phyloP scores from a whole-genome alignment of 495 filamentous ascomycete species.

The Chaetomium cochliodes region DNA sequence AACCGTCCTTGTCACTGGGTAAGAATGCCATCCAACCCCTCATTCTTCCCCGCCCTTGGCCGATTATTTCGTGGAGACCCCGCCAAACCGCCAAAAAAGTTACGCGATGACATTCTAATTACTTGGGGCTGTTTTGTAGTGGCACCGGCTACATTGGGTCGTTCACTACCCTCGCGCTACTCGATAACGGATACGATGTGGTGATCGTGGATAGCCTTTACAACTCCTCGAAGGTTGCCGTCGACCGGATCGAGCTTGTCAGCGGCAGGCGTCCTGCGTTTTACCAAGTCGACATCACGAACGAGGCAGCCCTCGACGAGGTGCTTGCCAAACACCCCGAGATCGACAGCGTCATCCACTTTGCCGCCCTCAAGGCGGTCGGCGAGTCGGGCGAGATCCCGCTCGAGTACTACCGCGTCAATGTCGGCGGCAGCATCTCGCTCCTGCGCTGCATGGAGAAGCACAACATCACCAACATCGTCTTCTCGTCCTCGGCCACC shows the following conservation, averaged over 20 bases:
- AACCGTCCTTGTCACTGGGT: constrained; percentile 91
- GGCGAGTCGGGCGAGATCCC: constrained; percentile 95
- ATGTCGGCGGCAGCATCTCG: constrained; percentile 88
- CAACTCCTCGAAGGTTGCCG: constrained; percentile 85
- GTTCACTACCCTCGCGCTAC: constrained; percentile 88
- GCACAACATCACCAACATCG: constrained; percentile 91
- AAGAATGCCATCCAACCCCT: constrained; percentile 37
- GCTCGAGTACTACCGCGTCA: constrained; percentile 95
- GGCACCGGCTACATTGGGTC: constrained; percentile 99
- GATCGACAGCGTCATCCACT: constrained; percentile 98
- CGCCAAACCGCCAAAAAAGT: constrained; percentile 13
- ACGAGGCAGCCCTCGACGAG: constrained; percentile 76
- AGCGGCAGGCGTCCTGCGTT: constrained; percentile 85
- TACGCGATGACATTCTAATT: not conserved
- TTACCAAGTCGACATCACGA: constrained; percentile 81
- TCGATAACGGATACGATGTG: constrained; percentile 92
- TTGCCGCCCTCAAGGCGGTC: constrained; percentile 96
- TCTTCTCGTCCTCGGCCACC: constrained; percentile 94
- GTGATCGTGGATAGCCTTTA: constrained; percentile 93
- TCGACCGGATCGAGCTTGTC: constrained; percentile 92
- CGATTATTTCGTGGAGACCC: not conserved
- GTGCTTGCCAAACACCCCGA: constrained; percentile 87
- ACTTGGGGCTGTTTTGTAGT: constrained; percentile 50
- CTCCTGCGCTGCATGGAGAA: constrained; percentile 84
- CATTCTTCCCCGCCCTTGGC: constrained; percentile 15